Percentiles rank a stretch among this genome's conserved stretches.
Conservation (phyloP, 148 eudicot species). For the Dianthus caryophyllus region DNA sequence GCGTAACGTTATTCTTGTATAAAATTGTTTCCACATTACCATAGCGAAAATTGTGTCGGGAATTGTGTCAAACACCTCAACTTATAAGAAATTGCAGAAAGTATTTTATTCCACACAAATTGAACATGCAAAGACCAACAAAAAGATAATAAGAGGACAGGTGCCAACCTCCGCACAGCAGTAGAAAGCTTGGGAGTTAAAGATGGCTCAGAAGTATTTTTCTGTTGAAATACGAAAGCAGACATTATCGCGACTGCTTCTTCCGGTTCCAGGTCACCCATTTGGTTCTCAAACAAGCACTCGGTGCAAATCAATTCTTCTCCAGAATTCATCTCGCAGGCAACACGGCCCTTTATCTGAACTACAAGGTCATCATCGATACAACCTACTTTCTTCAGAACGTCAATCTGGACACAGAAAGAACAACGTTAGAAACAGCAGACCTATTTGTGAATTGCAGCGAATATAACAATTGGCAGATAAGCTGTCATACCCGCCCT, state of each 20-base stretch:
- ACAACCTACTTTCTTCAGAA: constrained; percentile 82
- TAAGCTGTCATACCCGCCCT: constrained; percentile 68
- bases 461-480: constrained; percentile 3
- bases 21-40: too few species aligned
- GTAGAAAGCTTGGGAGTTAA: constrained; percentile 71
- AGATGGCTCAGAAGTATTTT: constrained; percentile 79
- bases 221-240: constrained; percentile 97
- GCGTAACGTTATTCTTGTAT: too few species aligned
- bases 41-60: background rate
- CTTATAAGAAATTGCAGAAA: background rate
- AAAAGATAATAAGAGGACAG: constrained; percentile 4
- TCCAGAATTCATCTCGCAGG: constrained; percentile 99
- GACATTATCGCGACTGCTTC: constrained; percentile 98
- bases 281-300: constrained; percentile 94
- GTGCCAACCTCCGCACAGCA: constrained; percentile 65
- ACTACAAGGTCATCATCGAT: constrained; percentile 93
- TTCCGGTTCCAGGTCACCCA: constrained; percentile 94
- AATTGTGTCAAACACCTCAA: background rate
- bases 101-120: background rate
- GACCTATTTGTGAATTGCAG: background rate
- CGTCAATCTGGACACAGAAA: constrained; percentile 63
- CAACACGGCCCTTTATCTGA: constrained; percentile 98
- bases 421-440: background rate
- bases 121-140: background rate
- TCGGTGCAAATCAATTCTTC: constrained; percentile 97